Base-by-base conservation (phyloP, 2,329 filamentous ascomycete species). In the Stemphylium beticola region DNA sequence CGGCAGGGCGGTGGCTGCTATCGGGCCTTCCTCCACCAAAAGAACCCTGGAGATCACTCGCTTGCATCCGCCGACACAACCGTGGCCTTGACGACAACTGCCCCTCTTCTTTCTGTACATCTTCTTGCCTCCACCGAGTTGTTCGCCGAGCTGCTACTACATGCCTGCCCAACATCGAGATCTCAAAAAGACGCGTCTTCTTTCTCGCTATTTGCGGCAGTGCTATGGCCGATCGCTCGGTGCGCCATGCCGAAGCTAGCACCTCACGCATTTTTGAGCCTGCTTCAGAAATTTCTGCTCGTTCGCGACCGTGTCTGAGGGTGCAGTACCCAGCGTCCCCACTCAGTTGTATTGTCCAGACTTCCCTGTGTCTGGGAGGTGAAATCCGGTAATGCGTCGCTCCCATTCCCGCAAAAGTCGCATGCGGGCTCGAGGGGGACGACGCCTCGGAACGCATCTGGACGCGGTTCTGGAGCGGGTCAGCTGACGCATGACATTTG, bases 171-270 rank as follows among this genome's bases (percentile, higher is more conserved):
- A 17, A 34, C 17, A 32, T 44, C 15, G 26, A 29, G 26, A 29
- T 29, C 26, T 29, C 26, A 7, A 29, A 29, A 29, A 29, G 26
- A 29, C 26, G 26, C 26, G 26, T 29, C 26, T 29, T 29, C 26
- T 29, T 9, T 29, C 26, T 29, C 26, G 26, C 26, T 11, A 29
- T 2, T 10, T 29, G 26, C 10, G 32, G 33, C n/a, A 32, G 15
- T 12, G 41, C 32, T 22, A 31, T 22, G 37, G 41, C 31, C 37
- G 36, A 46, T 46, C 14, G 41, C 48, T 55, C 37, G 42, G 48
- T 45, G 29, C 33, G 24, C 31, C 32, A 36, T 55, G 48, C 53
- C 42, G 47, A 55, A 42, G 47, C 53, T 52, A 53, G 50, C 40
- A 32, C 32, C 20, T 18, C 36, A 43, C 20, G 38, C 44, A 32